A percentile compares a stretch with the other conserved stretches of the same genome.
phyloP scores from a whole-genome alignment of 2,329 filamentous ascomycete species.

The Diaporthe citrichinensis region DNA sequence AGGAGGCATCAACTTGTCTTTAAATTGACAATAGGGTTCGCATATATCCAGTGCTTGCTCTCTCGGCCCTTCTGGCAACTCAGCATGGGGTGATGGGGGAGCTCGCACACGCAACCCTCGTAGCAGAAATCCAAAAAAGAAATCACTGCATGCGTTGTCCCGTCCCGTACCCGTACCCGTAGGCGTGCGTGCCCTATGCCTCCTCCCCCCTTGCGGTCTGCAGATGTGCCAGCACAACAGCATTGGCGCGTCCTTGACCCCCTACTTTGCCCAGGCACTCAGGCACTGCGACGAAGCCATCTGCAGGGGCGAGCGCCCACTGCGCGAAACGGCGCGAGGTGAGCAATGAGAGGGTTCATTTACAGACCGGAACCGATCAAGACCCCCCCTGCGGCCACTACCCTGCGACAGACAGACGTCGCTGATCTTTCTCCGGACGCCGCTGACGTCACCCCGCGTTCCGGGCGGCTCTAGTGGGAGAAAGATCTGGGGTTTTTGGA shows the following conservation, averaged over 20 bases:
- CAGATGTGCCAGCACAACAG: neutral
- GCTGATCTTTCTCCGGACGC: constrained; percentile 22
- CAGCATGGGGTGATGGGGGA: neutral
- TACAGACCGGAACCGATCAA: neutral
- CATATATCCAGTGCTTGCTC: constrained; percentile 10
- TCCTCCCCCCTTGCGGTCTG: neutral
- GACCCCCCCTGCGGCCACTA: neutral
- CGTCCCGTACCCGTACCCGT: neutral
- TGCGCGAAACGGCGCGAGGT: neutral
- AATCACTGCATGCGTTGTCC: neutral
- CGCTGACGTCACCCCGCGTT: constrained; percentile 34
- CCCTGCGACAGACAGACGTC: neutral
- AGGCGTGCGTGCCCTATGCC: neutral
- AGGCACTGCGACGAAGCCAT: constrained; percentile 3
- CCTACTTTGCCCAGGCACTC: neutral
- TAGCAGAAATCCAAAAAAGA: constrained; percentile 16
- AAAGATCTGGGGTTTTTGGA: constrained; percentile 5
- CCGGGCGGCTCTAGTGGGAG: neutral
- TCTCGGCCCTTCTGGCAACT: neutral
- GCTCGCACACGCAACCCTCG: constrained; percentile 3
- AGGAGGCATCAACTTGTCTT: constrained; percentile 21
- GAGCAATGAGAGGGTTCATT: neutral
- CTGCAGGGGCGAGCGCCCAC: constrained; percentile 7
- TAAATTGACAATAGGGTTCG: constrained; percentile 16
- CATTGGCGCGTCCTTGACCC: neutral